Percentiles rank a stretch among this genome's conserved stretches.
Conservation (phyloP, 2,329 filamentous ascomycete genomes). For the Stachybotrys elegans region DNA sequence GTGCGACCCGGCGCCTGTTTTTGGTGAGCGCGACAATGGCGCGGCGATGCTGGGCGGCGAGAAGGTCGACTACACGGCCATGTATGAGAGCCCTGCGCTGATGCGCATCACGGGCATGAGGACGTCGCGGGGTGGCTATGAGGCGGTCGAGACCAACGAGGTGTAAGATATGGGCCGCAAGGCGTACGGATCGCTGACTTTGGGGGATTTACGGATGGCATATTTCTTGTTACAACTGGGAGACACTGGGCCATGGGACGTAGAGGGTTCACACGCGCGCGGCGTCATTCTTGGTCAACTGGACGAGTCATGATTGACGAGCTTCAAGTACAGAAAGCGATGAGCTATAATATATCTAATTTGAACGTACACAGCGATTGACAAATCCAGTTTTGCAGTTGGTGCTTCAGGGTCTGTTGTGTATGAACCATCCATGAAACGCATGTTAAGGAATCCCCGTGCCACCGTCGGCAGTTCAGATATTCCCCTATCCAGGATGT, state of each 20-base stretch:
- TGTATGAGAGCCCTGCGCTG: constrained; percentile 79
- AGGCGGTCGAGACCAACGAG: constrained; percentile 56
- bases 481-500: too few relatives aligned
- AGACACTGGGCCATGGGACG: not conserved
- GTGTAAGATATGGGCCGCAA: constrained; percentile 17
- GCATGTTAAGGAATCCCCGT: too few relatives aligned
- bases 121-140: constrained; percentile 52
- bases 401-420: too few relatives aligned
- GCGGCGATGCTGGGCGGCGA: constrained; percentile 72
- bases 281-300: not conserved
- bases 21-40: constrained; percentile 69
- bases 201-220: not conserved
- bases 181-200: not conserved
- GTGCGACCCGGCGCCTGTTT: constrained; percentile 81
- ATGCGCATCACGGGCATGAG: constrained; percentile 51
- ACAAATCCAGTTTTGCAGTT: too few relatives aligned
- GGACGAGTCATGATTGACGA: not conserved
- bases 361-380: too few relatives aligned
- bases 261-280: not conserved
- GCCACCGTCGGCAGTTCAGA: too few relatives aligned
- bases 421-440: too few relatives aligned
- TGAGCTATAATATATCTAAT: not conserved
- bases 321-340: not conserved
- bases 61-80: constrained; percentile 75
- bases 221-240: not conserved